Evolutionary conservation across 805 yeast genomes (phyloP), one percentile per base, ranked within the genome.

Genomic region (Clavispora vitiphila): DNA sequence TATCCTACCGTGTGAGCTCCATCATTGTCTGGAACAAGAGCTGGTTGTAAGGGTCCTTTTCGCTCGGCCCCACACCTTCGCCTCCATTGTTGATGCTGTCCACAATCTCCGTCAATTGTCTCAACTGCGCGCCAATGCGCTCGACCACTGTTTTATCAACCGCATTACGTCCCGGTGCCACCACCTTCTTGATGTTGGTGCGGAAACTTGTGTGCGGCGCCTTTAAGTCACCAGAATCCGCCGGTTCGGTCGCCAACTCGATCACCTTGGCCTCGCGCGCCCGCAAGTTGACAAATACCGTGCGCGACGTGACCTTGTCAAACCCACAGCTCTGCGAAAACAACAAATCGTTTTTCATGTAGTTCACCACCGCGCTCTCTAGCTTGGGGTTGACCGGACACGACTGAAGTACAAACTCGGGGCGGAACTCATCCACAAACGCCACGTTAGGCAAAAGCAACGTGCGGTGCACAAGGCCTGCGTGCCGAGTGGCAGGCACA

Each of bases 261-360:
- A 71, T 65, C 26, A 65, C 53, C 42, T 71, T 71, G 42, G 71
- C 66, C 40, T 72, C 77, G 7, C 74, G 50, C 3, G 72, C 75
- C 29, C 74, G 53, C 38, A 72, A 56, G 42, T 72, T 67, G n/a
- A 72, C 56, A 39, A 70, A 64, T 1, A 72, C 55, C 1, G 76
- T 69, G 30, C 64, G 54, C 5, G 74, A 56, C 4, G 56, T 52
- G 2, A 71, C 61, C 30, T 49, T 47, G 12, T 57, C 61, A 35
- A 55, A 58, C 7, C 57, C 55, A 37, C 62, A 60, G 45, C 65
- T 64, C 40, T 66, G 73, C 44, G 61, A 65, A 44, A 67, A 69
- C 31, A 68, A 53, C 40, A 78, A 54, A 49, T 78, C 83, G 42
- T 67, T 68, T 49, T 73, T 77, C 83, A 79, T 79, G 11, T 79